Evolutionary conservation across 345 rosid genomes (phyloP).

Genomic region (Ceriops decandra): DNA sequence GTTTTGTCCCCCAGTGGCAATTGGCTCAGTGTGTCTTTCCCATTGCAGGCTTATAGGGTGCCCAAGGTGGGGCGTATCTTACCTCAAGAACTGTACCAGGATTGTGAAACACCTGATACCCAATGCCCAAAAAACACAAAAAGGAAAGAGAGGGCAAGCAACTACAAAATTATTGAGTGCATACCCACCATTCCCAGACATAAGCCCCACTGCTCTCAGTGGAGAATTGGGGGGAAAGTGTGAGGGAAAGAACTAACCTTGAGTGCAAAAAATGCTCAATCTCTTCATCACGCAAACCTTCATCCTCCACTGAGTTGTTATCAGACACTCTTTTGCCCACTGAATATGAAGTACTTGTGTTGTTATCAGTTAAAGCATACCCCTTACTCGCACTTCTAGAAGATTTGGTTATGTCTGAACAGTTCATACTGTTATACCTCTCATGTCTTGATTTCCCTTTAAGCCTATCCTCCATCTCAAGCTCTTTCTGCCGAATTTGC

Average conservation of each 20-base stretch:
- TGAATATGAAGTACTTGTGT: constrained; percentile 30
- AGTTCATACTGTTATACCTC: constrained; percentile 27
- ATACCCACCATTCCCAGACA: too few species aligned
- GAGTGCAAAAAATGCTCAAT: constrained; percentile 71
- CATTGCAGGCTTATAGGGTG: too few species aligned
- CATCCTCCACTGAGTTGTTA: constrained; percentile 36
- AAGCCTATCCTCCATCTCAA: constrained; percentile 47
- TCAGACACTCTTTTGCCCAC: constrained; percentile 32
- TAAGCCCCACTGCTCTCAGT: too few species aligned
- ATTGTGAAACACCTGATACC: too few species aligned
- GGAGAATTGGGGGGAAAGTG: not conserved
- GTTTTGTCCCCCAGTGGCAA: too few species aligned
- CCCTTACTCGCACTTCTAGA: constrained; percentile 31
- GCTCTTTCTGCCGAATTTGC: constrained; percentile 69
- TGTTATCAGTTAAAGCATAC: constrained; percentile 23
- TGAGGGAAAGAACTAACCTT: constrained; percentile 39
- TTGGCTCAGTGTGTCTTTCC: too few species aligned
- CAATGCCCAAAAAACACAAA: too few species aligned
- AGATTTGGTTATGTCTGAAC: constrained; percentile 17
- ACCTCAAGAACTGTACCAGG: too few species aligned
- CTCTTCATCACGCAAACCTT: constrained; percentile 69
- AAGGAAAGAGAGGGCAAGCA: too few species aligned
- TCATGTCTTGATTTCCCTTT: constrained; percentile 40
- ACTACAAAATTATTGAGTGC: too few species aligned
- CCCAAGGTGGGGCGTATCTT: too few species aligned